Evolutionary conservation across 2,329 filamentous ascomycete genomes (phyloP), one percentile per base, ranked within the genome.

Genomic region (Nannizziopsis arthrosporioides): DNA sequence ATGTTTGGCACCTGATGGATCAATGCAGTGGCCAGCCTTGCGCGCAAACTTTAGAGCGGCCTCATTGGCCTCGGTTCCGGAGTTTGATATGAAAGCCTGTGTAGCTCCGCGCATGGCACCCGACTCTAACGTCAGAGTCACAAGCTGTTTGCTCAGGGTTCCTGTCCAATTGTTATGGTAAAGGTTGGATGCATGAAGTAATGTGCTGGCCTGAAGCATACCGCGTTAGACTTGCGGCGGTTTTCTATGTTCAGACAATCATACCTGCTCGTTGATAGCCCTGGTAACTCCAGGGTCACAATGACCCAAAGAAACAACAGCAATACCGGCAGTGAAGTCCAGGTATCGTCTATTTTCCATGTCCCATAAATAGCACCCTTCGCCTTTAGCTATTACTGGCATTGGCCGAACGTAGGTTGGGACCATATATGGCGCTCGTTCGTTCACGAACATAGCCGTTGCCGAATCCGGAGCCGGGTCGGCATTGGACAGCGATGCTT

Each of bases 81-180:
- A 95, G 71, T 98, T 98, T 73, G 87, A 94, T 55, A 98, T 77
- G 63, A 98, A 98, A 2, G 86, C 87, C 49, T 85, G 78, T 15
- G 77, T 73, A 14, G 84, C 87, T 60, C 83, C 78, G 57, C 84
- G 79, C 84, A 96, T 94, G 55, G 76, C 84, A 36, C 87, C 87
- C 0, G 84, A 81, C 58, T 82, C 79, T 47, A 77, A 68, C 0
- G 92, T 98, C 66, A 83, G 82, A 58, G 90, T 77, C 31, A 98
- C 78, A 18, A 98, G 76, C 18, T 88, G 73, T 65, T 92, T 82
- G 53, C 87, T 94, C 45, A 98, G 79, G 1, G 83, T 80, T 30
- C 90, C 90, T 1, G 86, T 95, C 85, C 92, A 95, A 1, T 84
- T 83, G 68, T 96, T 98, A 69, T 95, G 85, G 75, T 96, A 98